Evolutionary conservation across 2,329 filamentous ascomycete genomes (phyloP).

Genomic region (Fusarium sororula): DNA sequence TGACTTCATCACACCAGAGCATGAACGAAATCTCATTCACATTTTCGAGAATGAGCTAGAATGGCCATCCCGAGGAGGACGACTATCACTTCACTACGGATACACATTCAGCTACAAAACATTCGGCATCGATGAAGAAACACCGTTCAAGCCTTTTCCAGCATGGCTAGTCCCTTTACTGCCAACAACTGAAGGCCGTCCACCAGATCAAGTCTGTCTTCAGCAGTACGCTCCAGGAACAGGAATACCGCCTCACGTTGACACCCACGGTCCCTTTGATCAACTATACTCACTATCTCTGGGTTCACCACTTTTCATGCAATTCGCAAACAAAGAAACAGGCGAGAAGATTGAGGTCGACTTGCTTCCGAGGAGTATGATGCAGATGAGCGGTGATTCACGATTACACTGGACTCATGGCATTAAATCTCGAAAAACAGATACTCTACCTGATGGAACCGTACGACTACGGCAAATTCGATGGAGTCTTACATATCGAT

Average conservation of each 20-base stretch:
- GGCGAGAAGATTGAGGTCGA: slow-evolving; percentile 54
- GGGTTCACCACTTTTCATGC: slow-evolving; percentile 55
- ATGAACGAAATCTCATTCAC: slow-evolving; percentile 55
- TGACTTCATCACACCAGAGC: slow-evolving; percentile 56
- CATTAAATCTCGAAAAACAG: slow-evolving; percentile 63
- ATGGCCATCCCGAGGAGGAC: slow-evolving; percentile 57
- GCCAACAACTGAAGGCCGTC: slow-evolving; percentile 53
- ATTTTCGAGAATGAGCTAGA: slow-evolving; percentile 54
- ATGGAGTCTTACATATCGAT: slow-evolving; percentile 66
- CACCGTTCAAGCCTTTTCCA: slow-evolving; percentile 61
- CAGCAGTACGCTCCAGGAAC: slow-evolving; percentile 68
- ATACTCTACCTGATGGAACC: slow-evolving; percentile 56
- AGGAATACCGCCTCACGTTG: slow-evolving; percentile 69
- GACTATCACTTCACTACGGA: slow-evolving; percentile 63
- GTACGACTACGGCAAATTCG: slow-evolving; percentile 54
- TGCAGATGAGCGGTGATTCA: slow-evolving; percentile 60
- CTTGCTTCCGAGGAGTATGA: slow-evolving; percentile 58
- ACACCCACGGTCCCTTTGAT: slow-evolving; percentile 61
- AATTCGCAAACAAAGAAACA: slow-evolving; percentile 48
- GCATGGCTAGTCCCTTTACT: slow-evolving; percentile 60
- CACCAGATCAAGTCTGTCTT: slow-evolving; percentile 66
- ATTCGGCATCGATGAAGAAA: slow-evolving; percentile 61
- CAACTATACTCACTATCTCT: slow-evolving; percentile 58
- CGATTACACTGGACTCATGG: slow-evolving; percentile 65
- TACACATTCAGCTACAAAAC: slow-evolving; percentile 68